A percentile compares a stretch with the other conserved stretches of the same genome.
phyloP scores from a whole-genome alignment of 805 yeast species.

The Myxozyma lipomycoides region DNA sequence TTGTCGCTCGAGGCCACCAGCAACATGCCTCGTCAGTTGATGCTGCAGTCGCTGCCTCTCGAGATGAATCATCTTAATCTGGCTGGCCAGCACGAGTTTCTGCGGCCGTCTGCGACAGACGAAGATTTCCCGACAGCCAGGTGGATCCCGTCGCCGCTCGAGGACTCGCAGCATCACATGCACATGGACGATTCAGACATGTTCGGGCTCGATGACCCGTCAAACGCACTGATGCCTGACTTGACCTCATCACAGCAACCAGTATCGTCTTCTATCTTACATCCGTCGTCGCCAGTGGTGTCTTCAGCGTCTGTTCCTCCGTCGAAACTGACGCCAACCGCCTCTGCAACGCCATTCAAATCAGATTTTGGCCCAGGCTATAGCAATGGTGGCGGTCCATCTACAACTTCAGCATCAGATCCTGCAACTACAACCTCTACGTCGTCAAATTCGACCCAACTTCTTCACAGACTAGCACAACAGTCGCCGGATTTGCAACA shows the following conservation, averaged over 20 bases:
- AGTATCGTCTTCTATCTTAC: not conserved
- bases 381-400: not conserved
- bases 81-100: conserved; percentile 1
- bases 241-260: not conserved
- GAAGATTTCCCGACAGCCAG: not conserved
- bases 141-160: conserved; percentile 4
- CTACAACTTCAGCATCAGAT: not conserved
- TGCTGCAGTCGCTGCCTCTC: not conserved
- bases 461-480: conserved; percentile 1
- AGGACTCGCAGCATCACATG: not conserved
- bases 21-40: conserved; percentile 1
- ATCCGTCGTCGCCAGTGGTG: not conserved
- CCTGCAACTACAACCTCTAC: not conserved
- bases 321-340: not conserved
- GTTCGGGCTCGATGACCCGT: not conserved
- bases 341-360: no score
- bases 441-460: not conserved
- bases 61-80: conserved; percentile 1
- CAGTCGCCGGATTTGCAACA: conserved; percentile 13
- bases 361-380: no score
- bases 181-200: not conserved
- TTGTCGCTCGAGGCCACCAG: not conserved
- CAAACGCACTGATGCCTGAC: not conserved
- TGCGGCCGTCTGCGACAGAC: not conserved
- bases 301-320: not conserved